Conservation (phyloP, 306 rosid species). For the Cicer pinnatifidum region DNA sequence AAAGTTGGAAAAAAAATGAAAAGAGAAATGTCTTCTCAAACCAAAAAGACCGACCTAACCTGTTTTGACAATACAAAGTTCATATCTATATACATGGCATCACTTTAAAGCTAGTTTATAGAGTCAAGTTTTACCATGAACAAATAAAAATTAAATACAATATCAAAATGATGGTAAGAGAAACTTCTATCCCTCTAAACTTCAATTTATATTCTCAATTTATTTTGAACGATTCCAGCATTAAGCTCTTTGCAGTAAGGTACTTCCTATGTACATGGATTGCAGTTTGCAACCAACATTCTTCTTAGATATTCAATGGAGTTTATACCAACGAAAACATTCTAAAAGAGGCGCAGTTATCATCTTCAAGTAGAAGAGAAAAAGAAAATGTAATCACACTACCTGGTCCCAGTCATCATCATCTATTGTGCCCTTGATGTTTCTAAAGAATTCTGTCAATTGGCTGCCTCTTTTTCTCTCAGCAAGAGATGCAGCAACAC, state of each 20-base stretch:
- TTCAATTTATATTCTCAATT: constrained; percentile 25
- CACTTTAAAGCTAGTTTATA: too few relatives aligned
- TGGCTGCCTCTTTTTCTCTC: constrained; percentile 93
- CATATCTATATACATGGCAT: too few relatives aligned
- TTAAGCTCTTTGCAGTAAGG: constrained; percentile 32
- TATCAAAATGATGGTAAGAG: too few relatives aligned
- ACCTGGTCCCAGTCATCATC: constrained; percentile 99
- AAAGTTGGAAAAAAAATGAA: background rate
- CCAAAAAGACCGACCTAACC: background rate
- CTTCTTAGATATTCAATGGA: constrained; percentile 13
- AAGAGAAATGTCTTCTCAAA: background rate
- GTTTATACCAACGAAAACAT: constrained; percentile 18
- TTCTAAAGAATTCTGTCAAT: constrained; percentile 88
- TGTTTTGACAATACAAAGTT: too few relatives aligned
- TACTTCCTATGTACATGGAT: constrained; percentile 6
- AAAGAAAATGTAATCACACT: constrained; percentile 42
- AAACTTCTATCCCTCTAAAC: background rate
- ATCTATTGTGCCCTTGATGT: constrained; percentile 92
- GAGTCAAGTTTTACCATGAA: too few relatives aligned
- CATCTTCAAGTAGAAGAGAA: constrained; percentile 31
- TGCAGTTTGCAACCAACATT: constrained; percentile 34
- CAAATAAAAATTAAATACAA: too few relatives aligned
- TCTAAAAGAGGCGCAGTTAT: constrained; percentile 16
- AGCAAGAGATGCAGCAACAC: constrained; percentile 94
- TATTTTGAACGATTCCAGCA: constrained; percentile 8